phyloP scores from a whole-genome alignment of 106 monocot species.

The Xerophyta viscosa region DNA sequence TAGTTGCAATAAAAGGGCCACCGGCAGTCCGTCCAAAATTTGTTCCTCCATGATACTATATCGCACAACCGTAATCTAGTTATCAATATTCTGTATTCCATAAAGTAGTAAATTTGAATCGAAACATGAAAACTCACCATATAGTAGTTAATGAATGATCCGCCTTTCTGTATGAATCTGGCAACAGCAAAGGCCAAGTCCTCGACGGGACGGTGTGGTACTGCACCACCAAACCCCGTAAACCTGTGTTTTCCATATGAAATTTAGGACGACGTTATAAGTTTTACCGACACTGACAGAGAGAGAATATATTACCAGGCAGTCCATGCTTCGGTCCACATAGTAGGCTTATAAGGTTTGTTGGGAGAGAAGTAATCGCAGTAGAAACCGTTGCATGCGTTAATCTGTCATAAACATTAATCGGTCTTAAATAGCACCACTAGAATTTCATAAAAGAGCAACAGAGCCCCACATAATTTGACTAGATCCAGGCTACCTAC shows the following conservation, averaged over 20 bases:
- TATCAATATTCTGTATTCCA: background rate
- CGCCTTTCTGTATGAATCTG: conserved; percentile 40
- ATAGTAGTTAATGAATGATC: conserved; percentile 42
- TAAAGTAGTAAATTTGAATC: background rate
- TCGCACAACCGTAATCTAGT: background rate
- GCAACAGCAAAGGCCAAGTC: conserved; percentile 42
- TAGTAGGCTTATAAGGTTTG: conserved; percentile 30
- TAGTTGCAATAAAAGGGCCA: conserved; percentile 37
- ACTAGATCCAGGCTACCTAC: too few species aligned
- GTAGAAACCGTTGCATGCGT: conserved; percentile 54
- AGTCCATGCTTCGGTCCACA: conserved; percentile 48
- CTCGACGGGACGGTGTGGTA: conserved; percentile 31
- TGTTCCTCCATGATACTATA: conserved; percentile 44
- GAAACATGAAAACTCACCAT: conserved; percentile 18
- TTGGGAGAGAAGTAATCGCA: conserved; percentile 45
- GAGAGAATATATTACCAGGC: conserved; percentile 26
- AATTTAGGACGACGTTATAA: too few species aligned
- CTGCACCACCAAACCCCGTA: conserved; percentile 25
- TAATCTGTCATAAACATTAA: conserved; percentile 23
- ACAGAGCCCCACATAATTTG: too few species aligned
- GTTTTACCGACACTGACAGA: too few species aligned
- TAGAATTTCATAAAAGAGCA: too few species aligned
- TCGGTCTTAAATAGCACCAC: too few species aligned
- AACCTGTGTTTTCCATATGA: conserved; percentile 30
- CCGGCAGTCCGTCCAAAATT: conserved; percentile 43